Percentiles rank a stretch among this genome's conserved stretches.
Evolutionary conservation across 345 rosid species (phyloP).

Genomic region (Camelina laxa): DNA sequence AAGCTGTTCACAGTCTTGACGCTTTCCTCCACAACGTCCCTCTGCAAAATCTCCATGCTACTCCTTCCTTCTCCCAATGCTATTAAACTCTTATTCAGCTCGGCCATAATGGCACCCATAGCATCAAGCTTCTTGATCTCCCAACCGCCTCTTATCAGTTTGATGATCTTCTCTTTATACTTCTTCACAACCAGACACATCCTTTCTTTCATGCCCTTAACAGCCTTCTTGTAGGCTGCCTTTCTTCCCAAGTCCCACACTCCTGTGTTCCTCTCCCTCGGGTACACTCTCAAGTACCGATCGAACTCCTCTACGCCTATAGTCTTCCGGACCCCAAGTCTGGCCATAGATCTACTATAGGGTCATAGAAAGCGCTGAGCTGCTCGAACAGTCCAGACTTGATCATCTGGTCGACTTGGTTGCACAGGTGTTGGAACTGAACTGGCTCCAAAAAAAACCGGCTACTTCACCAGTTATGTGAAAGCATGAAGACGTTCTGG

Average conservation of each 20-base stretch:
- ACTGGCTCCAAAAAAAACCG: conserved; percentile 40
- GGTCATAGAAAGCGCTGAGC: conserved; percentile 48
- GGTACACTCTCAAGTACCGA: conserved; percentile 49
- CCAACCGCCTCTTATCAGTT: conserved; percentile 63
- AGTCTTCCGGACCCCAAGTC: conserved; percentile 57
- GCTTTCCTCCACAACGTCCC: no score
- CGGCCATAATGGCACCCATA: conserved; percentile 56
- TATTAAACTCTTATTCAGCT: no score
- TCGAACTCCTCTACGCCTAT: conserved; percentile 81
- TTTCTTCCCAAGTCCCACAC: conserved; percentile 21
- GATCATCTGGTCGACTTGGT: conserved; percentile 69
- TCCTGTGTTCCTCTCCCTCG: no score
- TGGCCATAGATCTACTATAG: conserved; percentile 40
- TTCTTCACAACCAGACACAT: conserved; percentile 51
- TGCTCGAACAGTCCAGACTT: conserved; percentile 63
- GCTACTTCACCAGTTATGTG: no score
- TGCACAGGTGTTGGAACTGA: conserved; percentile 45
- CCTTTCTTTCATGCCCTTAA: conserved; percentile 56
- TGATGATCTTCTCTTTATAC: conserved; percentile 63
- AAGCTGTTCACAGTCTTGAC: conserved; percentile 67
- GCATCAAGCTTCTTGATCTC: conserved; percentile 65
- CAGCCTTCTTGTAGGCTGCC: conserved; percentile 48
- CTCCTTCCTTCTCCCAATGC: no score
- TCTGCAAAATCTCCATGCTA: conserved; percentile 69
- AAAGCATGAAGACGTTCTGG: no score